phyloP scores from a whole-genome alignment of 78 protist genomes.

The Dictyostelium firmibasis region DNA sequence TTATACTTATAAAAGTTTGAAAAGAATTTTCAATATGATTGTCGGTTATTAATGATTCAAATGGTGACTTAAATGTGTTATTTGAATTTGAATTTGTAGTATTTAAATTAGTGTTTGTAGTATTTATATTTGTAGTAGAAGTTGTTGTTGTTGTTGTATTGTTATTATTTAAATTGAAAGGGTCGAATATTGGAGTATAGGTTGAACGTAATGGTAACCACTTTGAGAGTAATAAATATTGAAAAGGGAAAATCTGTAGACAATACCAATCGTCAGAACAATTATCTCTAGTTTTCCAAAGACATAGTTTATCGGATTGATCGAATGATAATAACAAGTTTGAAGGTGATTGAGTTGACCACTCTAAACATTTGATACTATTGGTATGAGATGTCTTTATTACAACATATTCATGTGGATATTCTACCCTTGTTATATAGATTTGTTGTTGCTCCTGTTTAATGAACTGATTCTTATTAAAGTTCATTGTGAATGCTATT shows the following conservation, averaged over 20 bases:
- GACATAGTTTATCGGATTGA: conserved; percentile 14
- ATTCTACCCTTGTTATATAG: conserved; percentile 30
- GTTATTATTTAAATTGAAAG: neutral
- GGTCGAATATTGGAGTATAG: conserved; percentile 31
- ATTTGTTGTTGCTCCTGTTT: neutral
- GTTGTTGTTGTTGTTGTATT: neutral
- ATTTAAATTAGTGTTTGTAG: neutral
- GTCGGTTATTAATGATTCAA: conserved; percentile 11
- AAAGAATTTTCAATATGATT: neutral
- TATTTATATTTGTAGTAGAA: neutral
- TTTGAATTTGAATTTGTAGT: neutral
- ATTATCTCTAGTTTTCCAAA: conserved; percentile 33
- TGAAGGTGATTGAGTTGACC: conserved; percentile 45
- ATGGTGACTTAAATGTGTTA: neutral
- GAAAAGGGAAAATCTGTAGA: neutral
- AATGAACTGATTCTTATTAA: neutral
- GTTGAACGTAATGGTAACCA: conserved; percentile 17
- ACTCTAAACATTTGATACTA: conserved; percentile 37
- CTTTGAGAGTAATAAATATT: conserved; percentile 22
- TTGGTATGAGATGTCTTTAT: conserved; percentile 27
- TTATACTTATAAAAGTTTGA: conserved; percentile 38
- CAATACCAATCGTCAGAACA: conserved; percentile 47
- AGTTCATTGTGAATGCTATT: conserved; percentile 41
- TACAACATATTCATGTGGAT: conserved; percentile 31
- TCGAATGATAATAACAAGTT: conserved; percentile 21